Evolutionary conservation across 2,329 filamentous ascomycete genomes (phyloP).

Genomic region (Xylaria sp.): DNA sequence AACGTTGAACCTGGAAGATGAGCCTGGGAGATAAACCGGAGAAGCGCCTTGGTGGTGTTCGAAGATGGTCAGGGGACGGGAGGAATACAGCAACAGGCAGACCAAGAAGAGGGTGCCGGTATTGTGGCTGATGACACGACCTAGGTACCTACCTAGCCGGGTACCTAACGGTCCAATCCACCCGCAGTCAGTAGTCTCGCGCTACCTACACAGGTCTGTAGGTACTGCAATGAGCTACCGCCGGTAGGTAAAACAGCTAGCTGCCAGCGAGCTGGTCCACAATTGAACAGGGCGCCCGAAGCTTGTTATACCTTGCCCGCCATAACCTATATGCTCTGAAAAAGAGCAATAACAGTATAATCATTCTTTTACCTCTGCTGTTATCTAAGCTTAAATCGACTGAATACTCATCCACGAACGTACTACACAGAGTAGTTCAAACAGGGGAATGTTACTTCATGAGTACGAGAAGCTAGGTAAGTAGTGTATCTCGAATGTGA

Average conservation of each 20-base stretch:
- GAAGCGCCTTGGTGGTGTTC: slow-evolving; percentile 39
- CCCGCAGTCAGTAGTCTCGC: background rate
- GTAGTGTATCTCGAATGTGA: slow-evolving; percentile 15
- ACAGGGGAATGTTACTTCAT: background rate
- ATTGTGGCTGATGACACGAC: slow-evolving; percentile 32
- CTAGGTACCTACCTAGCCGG: background rate
- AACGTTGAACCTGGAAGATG: slow-evolving; percentile 29
- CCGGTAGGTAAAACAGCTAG: background rate
- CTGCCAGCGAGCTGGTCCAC: background rate
- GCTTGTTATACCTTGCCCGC: background rate
- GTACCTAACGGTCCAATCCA: background rate
- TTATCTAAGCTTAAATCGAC: background rate
- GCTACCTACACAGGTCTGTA: slow-evolving; percentile 1
- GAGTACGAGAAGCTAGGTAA: background rate
- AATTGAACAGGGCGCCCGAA: background rate
- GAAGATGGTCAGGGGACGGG: slow-evolving; percentile 33
- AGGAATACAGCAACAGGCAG: slow-evolving; percentile 9
- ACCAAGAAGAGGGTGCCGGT: slow-evolving; percentile 5
- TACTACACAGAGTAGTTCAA: background rate
- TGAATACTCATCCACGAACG: background rate
- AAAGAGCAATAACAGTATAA: background rate
- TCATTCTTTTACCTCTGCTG: background rate
- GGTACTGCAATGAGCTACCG: slow-evolving; percentile 3
- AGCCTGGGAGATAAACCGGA: slow-evolving; percentile 38
- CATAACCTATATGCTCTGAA: background rate